Conservation (phyloP, 805 yeast genomes). For the Komagataella populi region DNA sequence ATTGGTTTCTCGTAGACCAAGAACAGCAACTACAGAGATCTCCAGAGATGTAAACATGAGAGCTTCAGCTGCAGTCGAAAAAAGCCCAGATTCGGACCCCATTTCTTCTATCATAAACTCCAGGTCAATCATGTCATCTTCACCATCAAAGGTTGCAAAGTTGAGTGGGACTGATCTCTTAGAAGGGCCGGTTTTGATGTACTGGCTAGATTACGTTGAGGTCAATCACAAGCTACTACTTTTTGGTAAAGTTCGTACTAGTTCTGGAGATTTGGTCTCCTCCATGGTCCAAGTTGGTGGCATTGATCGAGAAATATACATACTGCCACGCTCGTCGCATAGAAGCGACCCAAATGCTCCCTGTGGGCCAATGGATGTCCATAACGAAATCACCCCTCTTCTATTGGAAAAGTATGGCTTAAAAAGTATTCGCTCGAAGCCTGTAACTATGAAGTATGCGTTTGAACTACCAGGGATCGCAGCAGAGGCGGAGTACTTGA, state of each 20-base stretch:
- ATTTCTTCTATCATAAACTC: slow-evolving; percentile 10
- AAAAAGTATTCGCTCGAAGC: slow-evolving; percentile 50
- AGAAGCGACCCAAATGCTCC: slow-evolving; percentile 17
- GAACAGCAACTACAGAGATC: slow-evolving; percentile 27
- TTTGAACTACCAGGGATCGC: slow-evolving; percentile 80
- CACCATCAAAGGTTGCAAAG: slow-evolving; percentile 13
- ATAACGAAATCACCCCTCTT: slow-evolving; percentile 61
- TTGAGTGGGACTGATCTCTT: slow-evolving; percentile 23
- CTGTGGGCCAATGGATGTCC: slow-evolving; percentile 50
- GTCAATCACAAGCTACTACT: slow-evolving; percentile 53
- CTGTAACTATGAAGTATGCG: slow-evolving; percentile 69
- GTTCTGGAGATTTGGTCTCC: slow-evolving; percentile 47
- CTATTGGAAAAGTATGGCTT: slow-evolving; percentile 51
- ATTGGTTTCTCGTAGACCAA: slow-evolving; percentile 38
- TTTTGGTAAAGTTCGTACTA: slow-evolving; percentile 67
- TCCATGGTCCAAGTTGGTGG: slow-evolving; percentile 67
- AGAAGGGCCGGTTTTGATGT: slow-evolving; percentile 32
- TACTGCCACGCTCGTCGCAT: slow-evolving; percentile 48
- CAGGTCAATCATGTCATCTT: slow-evolving; percentile 7
- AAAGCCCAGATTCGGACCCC: slow-evolving; percentile 1
- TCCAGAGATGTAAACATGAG: slow-evolving; percentile 26
- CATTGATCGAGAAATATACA: slow-evolving; percentile 56
- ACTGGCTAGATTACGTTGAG: slow-evolving; percentile 85
- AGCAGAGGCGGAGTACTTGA: slow-evolving; percentile 63
- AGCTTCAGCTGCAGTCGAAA: slow-evolving; percentile 12